Conservation (phyloP, 495 filamentous ascomycete species). For the Penicillium odoratum region DNA sequence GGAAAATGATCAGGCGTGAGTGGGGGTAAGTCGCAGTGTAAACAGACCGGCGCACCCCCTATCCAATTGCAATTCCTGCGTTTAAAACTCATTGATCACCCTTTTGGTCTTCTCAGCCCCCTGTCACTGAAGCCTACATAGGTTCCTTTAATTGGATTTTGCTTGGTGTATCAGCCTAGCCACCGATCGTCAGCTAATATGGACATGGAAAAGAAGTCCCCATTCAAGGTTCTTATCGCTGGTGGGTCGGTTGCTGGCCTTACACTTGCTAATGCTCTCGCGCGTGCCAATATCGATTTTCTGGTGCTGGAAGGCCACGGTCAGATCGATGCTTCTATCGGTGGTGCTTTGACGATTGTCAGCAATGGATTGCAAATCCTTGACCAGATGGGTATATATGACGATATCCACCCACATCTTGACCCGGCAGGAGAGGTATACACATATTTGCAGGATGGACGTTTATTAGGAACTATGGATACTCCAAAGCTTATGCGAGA, state of each 20-base stretch:
- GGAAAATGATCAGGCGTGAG: too few relatives aligned
- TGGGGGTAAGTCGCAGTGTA: too few relatives aligned
- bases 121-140: too few relatives aligned
- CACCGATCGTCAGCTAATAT: too few relatives aligned
- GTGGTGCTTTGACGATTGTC: background rate
- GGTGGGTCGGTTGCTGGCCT: background rate
- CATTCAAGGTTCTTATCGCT: background rate
- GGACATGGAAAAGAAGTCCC: background rate
- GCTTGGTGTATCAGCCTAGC: too few relatives aligned
- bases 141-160: too few relatives aligned
- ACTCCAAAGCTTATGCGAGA: background rate
- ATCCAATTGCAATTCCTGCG: too few relatives aligned
- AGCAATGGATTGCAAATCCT: background rate
- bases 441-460: background rate
- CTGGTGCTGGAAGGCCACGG: background rate
- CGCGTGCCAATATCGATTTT: background rate
- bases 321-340: background rate
- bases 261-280: background rate
- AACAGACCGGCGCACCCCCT: too few relatives aligned
- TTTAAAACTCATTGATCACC: too few relatives aligned
- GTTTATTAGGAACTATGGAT: background rate
- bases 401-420: background rate
- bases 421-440: background rate
- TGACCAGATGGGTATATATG: background rate
- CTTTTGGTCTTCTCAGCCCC: too few relatives aligned